Percentiles rank a stretch among this genome's conserved stretches.
Evolutionary conservation across 192 early-diverging fungal genomes (phyloP).

Genomic region (Kickxella alabastrina): DNA sequence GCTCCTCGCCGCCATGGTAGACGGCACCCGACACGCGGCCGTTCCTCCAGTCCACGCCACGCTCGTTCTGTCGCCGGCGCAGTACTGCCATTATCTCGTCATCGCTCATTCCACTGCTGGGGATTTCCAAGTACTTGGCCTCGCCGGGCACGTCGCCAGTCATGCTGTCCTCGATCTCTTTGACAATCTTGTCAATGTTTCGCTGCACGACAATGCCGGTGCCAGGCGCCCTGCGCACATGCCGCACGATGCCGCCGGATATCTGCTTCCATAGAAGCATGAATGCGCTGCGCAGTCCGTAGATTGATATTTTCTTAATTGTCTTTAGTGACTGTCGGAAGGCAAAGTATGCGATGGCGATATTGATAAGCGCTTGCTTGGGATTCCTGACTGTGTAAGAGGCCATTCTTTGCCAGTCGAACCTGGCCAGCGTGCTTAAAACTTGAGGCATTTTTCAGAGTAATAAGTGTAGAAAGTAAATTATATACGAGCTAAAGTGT

Average conservation of each 20-base stretch:
- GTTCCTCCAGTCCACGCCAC: conserved; percentile 71
- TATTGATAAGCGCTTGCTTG: conserved; percentile 43
- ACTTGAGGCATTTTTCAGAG: conserved; percentile 25
- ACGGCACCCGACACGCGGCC: conserved; percentile 87
- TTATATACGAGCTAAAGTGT: too few species aligned
- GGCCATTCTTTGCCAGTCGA: conserved; percentile 44
- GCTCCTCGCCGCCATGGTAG: conserved; percentile 87
- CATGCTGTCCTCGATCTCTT: conserved; percentile 78
- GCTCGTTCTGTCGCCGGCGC: conserved; percentile 57
- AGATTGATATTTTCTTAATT: conserved; percentile 26
- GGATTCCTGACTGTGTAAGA: conserved; percentile 32
- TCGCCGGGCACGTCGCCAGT: conserved; percentile 59
- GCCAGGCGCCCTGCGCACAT: conserved; percentile 43
- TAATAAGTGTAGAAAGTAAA: too few species aligned
- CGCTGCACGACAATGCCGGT: conserved; percentile 64
- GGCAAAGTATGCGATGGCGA: conserved; percentile 30
- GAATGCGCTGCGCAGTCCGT: conserved; percentile 24
- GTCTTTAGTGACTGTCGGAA: conserved; percentile 36
- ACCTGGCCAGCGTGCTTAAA: conserved; percentile 41
- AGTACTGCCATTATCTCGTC: conserved; percentile 61
- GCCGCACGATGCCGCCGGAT: conserved; percentile 25
- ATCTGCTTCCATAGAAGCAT: conserved; percentile 27
- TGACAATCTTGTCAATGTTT: conserved; percentile 74
- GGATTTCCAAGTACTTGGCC: conserved; percentile 63
- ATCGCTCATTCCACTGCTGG: conserved; percentile 60